Base-by-base conservation (phyloP, 1,139 yeast genomes). In the Yamadazyma kanchanaburiensis region DNA sequence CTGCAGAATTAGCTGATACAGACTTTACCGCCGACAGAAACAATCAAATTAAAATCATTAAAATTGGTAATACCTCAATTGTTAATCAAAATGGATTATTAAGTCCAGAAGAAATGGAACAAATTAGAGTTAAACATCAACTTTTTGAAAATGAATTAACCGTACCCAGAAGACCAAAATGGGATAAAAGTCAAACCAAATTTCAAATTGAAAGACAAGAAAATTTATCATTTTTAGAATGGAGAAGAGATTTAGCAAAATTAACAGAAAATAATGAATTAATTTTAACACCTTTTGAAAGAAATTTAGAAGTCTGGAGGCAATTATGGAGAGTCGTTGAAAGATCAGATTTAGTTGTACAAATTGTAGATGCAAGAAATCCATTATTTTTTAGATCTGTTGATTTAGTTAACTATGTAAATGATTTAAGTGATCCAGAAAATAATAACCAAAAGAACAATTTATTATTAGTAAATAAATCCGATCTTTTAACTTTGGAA, bases 251-350 rank as follows among this genome's bases (percentile, higher is more conserved):
- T 26, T 69, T 94, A 39, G 98, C 98, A 0, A 60, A 72, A 26
- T 68, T 94, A 37, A 94, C 94, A 39, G 96, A 91, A 52, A 73
- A 70, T 39, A 77, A 75, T 42, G 96, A 91, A 53, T 66, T 94
- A 46, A 65, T 89, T 39, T 70, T 94, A 55, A 94, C 99, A 0
- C 99, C 99, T 2, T 94, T 91, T 53, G 99, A 94, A 63, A 77
- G 98, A 60, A 94, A 94, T 54, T 70, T 94, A 45, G 96, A 91
- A 65, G 97, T 94, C 37, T 94, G 99, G 99, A 80, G 94, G 55
- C 99, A 94, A 60, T 66, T 94, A 45, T 94, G 99, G 99, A 74
- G 99, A 61, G 99, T 94, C 30, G 87, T 89, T 12, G 99, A 94
- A 56, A 75, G 98, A 52, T 84, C 94, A 28, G 96, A 91, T 58